Base-by-base conservation (phyloP, 768 basidiomycete genomes). In the Sistotremastrum suecicum region DNA sequence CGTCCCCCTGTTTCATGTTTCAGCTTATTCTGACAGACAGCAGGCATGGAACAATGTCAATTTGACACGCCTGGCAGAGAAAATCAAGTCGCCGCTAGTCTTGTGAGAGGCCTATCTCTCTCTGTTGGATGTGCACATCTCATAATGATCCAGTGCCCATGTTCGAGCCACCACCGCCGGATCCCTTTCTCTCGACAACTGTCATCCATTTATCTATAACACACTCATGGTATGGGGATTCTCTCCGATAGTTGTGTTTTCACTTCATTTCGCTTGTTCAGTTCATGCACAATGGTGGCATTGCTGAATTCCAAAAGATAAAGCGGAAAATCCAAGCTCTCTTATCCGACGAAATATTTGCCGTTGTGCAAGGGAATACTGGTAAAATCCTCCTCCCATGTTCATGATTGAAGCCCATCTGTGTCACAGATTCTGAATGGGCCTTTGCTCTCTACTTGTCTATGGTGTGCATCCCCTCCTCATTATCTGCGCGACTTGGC, bases 251-350 rank as follows among this genome's bases (percentile, higher is more conserved):
- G 11, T 51, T 32, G 7, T 41, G 43, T 30, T 36, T 39, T 12
- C 42, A 40, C n/a, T 10, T 37, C 37, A 42, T 39, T 45, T 37
- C 31, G 9, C 28, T 11, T 39, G 20, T 20, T 3, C 52, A 92
- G 90, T 97, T 86, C 65, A 97, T 97, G 91, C 91, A 92, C 61
- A 98, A 95, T 52, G 94, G 94, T 45, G 80, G 78, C n/a, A 85
- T 99, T 46, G 78, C 84, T 38, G 78, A 87, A 4, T 98, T 97
- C 62, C 62, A 63, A 39, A 65, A 68, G 48, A 74, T 98, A 53
- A 97, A 92, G 64, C 74, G 95, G 30, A 72, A 69, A 31, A 61
- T 99, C 5, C 91, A 94, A 56, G 67, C 67, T 34, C 70, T 69
- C 30, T 63, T 99, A 9, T 70, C 83, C 0, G 92, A 99, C 58